A percentile compares a stretch with the other conserved stretches of the same genome.
Conservation (phyloP, 2,329 filamentous ascomycete genomes). For the Neonectria magnoliae region DNA sequence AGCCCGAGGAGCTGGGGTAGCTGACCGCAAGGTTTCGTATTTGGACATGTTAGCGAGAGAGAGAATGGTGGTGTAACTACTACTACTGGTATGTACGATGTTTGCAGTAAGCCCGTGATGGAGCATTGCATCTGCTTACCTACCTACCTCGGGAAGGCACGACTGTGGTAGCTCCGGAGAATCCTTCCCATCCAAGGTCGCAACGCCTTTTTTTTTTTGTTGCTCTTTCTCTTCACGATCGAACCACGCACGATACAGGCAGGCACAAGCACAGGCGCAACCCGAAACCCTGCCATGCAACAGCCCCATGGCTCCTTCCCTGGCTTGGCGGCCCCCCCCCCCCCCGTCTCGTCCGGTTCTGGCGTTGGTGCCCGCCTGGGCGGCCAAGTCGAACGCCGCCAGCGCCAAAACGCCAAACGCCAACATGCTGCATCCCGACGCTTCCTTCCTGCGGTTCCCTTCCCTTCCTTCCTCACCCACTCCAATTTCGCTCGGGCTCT, state of each 20-base stretch:
- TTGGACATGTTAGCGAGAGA: background rate
- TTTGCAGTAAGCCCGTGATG: background rate
- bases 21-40: constrained; percentile 2
- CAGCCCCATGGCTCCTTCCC: constrained; percentile 7
- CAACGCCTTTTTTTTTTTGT: background rate
- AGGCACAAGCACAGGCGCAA: constrained; percentile 2
- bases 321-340: background rate
- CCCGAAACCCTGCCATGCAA: constrained; percentile 11
- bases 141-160: background rate
- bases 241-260: background rate
- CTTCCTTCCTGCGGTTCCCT: constrained; percentile 7
- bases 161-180: constrained; percentile 5
- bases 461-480: constrained; percentile 1
- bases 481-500: constrained; percentile 14
- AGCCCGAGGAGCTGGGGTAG: constrained; percentile 6
- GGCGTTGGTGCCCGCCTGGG: background rate
- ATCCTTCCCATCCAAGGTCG: constrained; percentile 15
- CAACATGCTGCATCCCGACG: constrained; percentile 19
- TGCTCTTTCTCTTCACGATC: background rate
- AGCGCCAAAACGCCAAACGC: constrained; percentile 15
- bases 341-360: background rate
- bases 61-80: background rate
- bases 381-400: constrained; percentile 2
- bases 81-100: background rate
- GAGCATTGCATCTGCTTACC: background rate